Evolutionary conservation across 768 basidiomycete genomes (phyloP).

Genomic region (Leccinum incarnatum): DNA sequence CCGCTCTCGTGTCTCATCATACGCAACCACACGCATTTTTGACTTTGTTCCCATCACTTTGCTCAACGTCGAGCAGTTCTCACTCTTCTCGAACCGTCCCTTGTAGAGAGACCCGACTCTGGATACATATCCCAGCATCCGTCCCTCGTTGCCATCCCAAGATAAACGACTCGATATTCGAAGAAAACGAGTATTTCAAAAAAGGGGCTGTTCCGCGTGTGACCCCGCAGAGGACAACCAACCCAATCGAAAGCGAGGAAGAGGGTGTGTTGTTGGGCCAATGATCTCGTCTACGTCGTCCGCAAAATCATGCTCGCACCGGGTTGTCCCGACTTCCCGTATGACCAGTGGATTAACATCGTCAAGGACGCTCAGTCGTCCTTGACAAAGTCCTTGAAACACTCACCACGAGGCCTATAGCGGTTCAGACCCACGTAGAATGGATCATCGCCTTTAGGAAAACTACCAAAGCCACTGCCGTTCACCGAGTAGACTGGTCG

Average conservation of each 20-base stretch:
- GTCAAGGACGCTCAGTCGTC: neutral
- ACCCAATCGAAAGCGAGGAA: neutral
- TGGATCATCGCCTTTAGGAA: neutral
- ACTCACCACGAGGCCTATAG: neutral
- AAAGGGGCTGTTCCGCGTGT: too few species aligned
- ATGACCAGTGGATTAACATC: neutral
- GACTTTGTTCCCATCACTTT: neutral
- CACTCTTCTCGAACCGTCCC: neutral
- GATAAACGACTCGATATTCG: neutral
- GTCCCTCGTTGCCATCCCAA: neutral
- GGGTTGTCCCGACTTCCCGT: neutral
- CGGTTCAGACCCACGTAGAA: neutral
- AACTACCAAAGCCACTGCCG: neutral
- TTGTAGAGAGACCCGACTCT: neutral
- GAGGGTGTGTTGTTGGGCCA: neutral
- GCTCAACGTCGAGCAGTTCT: neutral
- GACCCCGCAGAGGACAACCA: neutral
- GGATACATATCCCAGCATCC: neutral
- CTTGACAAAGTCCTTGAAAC: neutral
- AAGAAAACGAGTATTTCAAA: neutral
- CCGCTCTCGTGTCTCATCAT: neutral
- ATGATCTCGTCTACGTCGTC: neutral
- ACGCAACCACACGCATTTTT: neutral
- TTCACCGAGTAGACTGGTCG: neutral
- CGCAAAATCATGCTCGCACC: neutral